A percentile compares a stretch with the other conserved stretches of the same genome.
Evolutionary conservation across 305 asterid genomes (phyloP).

Genomic region (Solanum hybrid): DNA sequence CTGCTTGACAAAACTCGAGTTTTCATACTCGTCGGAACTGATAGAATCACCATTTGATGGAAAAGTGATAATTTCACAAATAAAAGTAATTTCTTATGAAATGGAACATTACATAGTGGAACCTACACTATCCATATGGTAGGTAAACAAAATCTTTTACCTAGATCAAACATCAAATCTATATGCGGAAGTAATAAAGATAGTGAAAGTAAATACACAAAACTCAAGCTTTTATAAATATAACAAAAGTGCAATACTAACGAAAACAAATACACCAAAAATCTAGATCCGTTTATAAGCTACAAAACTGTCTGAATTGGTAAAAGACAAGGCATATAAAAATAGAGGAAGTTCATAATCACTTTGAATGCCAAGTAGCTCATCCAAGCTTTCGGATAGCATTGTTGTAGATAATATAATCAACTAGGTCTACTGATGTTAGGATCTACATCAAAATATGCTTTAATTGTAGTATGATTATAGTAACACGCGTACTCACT

Average conservation of each 20-base stretch:
- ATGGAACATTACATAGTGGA: background rate
- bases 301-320: background rate
- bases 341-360: background rate
- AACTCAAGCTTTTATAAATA: background rate
- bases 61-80: too few relatives aligned
- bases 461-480: background rate
- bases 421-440: background rate
- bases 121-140: background rate
- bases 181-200: background rate
- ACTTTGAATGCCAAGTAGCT: background rate
- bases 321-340: background rate
- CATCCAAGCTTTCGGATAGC: background rate
- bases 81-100: too few relatives aligned
- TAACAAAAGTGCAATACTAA: background rate
- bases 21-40: background rate
- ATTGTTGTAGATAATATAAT: background rate
- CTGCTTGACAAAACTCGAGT: background rate
- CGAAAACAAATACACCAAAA: background rate
- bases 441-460: background rate
- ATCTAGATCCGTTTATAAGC: background rate
- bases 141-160: background rate
- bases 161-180: background rate
- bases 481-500: background rate
- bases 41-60: background rate
- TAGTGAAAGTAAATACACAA: background rate